Evolutionary conservation across 257 asterid genomes (phyloP), one percentile per base, ranked within the genome.

Genomic region (Capsicum chinense): DNA sequence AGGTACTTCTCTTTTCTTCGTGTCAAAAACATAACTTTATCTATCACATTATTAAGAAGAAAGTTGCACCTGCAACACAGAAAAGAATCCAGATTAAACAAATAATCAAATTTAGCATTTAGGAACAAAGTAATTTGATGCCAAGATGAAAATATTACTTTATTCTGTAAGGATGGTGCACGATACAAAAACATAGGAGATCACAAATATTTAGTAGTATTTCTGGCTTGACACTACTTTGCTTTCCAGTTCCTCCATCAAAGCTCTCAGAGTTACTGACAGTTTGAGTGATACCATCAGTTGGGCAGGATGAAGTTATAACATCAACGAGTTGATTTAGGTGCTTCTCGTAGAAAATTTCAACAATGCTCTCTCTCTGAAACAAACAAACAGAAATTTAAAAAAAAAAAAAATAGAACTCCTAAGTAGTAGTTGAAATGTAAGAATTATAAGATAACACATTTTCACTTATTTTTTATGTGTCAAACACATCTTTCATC

Each of bases 141-240:
- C 76, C 64, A 42, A 86, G 78, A 71, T 71, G 56, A 87, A 84
- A 83, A 86, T 67, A 81, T 91, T 92, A 97, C 98, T 97, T 95
- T 88, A 95, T 97, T 90, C 96, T 92, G 81, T 90, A 90, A 33
- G 99, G 97, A 88, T 97, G 99, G 90, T 95, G 98, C 92, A 93
- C 83, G 67, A 97, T 93, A 69, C 98, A 97, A 89, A 93, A 97
- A 95, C 96, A 93, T 82, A 97, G 95, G 86, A 97, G 94, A 85
- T 97, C 99, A 88, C 98, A 95, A 81, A 94, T 89, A 87, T 93
- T 95, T 83, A 95, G 87, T 58, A 97, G 88, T 80, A 95, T 97
- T 85, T 97, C 99, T 76, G 99, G 97, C 89, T 91, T 95, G 88
- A 87, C 89, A 37, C 86, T 70, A 79, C 88, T 90, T 82, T 84